Conservation (phyloP, 176 grass and related monocot species). For the Bonia amplexicaulis region DNA sequence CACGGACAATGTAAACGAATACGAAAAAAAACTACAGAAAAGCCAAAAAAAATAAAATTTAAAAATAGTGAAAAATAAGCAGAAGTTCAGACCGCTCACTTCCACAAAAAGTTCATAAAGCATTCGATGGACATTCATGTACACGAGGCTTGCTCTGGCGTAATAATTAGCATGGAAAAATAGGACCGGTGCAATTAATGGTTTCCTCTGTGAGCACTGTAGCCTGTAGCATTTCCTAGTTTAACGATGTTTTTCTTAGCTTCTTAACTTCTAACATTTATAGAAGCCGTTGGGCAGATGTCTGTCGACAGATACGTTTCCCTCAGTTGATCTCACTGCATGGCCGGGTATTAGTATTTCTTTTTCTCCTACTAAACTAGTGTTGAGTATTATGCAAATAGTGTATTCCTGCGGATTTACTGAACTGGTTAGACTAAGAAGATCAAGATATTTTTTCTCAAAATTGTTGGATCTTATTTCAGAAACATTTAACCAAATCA, state of each 20-base stretch:
- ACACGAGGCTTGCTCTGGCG: background rate
- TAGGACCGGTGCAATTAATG: background rate
- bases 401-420: background rate
- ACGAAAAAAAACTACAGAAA: too few species aligned
- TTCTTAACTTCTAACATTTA: background rate
- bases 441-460: background rate
- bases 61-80: too few species aligned
- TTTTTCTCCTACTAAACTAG: constrained; percentile 11
- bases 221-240: background rate
- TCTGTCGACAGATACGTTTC: background rate
- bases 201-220: background rate
- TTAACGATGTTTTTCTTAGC: background rate
- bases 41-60: too few species aligned
- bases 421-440: background rate
- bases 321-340: background rate
- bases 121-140: constrained; percentile 28
- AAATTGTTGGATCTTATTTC: constrained; percentile 6
- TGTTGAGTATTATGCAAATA: background rate
- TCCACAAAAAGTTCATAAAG: constrained; percentile 78
- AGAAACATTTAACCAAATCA: background rate
- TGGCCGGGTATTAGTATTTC: background rate
- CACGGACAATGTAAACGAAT: too few species aligned
- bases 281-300: background rate
- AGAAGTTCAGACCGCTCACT: too few species aligned
- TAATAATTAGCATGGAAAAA: constrained; percentile 15